Evolutionary conservation across 2,329 filamentous ascomycete species (phyloP).

Genomic region (Exophiala oligosperma): DNA sequence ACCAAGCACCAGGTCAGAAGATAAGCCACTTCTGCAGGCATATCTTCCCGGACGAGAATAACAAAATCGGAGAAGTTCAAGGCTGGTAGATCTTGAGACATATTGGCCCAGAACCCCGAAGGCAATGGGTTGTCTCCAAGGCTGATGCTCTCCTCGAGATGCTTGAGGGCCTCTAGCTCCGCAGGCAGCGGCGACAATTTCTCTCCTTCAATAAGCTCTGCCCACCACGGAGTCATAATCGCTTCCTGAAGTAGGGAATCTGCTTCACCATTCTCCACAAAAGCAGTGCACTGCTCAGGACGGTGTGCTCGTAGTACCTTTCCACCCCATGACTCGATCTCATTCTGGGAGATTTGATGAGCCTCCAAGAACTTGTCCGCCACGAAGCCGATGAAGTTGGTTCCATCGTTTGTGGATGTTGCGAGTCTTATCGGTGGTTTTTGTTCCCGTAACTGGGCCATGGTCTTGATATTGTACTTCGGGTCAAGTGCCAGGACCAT

Average conservation of each 20-base stretch:
- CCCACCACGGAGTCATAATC: constrained; percentile 20
- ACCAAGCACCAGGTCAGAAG: constrained; percentile 17
- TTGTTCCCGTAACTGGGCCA: constrained; percentile 9
- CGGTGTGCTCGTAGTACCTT: constrained; percentile 6
- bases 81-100: constrained; percentile 7
- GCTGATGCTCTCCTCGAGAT: not conserved
- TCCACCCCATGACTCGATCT: constrained; percentile 13
- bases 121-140: constrained; percentile 11
- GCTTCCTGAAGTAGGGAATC: constrained; percentile 17
- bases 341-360: constrained; percentile 11
- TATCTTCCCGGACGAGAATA: constrained; percentile 14
- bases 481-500: constrained; percentile 15
- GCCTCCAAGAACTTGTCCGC: constrained; percentile 15
- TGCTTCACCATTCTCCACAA: constrained; percentile 11
- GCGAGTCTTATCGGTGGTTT: constrained; percentile 10
- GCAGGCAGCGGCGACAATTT: constrained; percentile 8
- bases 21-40: constrained; percentile 15
- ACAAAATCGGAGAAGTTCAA: constrained; percentile 20
- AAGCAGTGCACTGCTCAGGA: constrained; percentile 15
- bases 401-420: constrained; percentile 13
- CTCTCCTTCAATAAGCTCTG: constrained; percentile 7
- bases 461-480: constrained; percentile 10
- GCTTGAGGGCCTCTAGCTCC: constrained; percentile 3
- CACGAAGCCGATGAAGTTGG: constrained; percentile 17
- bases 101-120: constrained; percentile 12